Base-by-base conservation (phyloP, 2,329 filamentous ascomycete species). In the Colletotrichum sublineola region DNA sequence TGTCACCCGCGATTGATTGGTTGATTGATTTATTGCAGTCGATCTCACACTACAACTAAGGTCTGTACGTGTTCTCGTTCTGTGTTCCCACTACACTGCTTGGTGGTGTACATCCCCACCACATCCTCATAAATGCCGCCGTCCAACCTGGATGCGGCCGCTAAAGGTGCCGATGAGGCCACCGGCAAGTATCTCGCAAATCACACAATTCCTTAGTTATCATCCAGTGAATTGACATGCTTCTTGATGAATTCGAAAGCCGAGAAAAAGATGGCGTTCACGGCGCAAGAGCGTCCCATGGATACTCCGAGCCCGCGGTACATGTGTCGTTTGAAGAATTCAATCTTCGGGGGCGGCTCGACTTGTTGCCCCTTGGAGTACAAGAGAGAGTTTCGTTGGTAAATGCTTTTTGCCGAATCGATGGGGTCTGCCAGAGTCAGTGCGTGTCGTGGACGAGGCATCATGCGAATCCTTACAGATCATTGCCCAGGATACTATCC, bases 221-320 rank as follows among this genome's bases (percentile, higher is more conserved):
- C 86, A 50, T 89, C 86, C 75, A 88, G 82, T 12, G 83, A 81
- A 78, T 88, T 87, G 81, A 91, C 89, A 75, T 86, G 86, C 80
- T 91, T 92, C 84, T 96, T 96, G 77, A 94, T 88, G 77, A 94
- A 91, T 82, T 97, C 94, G 80, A 96, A 97, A 50, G 91, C 92
- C 55, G 93, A 95, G 84, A 97, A 97, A 86, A 97, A 97, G 77
- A 97, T 93, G 75, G 94, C 93, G 80, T 97, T 97, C 76, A 96
- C 91, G 64, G 94, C 86, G 77, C 93, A 95, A 15, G 93, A 95
- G 68, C 94, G 91, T 75, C 90, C 88, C 91, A 96, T 95, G 48
- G 93, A 95, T 36, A 96, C 94, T 31, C 91, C 93, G 3, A 97
- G 86, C 40, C 94, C 94, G 76, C 93, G 91, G 82, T 96, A 97